Conservation (phyloP, 1,139 yeast genomes). For the Candida albicans region DNA sequence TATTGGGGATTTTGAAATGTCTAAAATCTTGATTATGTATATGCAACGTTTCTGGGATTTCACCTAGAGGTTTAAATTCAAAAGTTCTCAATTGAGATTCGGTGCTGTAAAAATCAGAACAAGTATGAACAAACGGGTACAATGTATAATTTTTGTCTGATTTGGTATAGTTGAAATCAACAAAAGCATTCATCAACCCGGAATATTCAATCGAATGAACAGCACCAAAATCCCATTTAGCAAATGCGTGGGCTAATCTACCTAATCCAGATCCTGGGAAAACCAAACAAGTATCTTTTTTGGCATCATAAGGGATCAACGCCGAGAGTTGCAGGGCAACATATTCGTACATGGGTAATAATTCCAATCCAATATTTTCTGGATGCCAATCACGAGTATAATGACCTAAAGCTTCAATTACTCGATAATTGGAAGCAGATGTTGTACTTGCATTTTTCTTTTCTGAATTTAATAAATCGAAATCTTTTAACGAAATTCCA, state of each 20-base stretch:
- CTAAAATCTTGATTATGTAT: slow-evolving; percentile 69
- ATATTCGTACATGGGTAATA: slow-evolving; percentile 53
- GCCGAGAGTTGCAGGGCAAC: slow-evolving; percentile 34
- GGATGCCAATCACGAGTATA: slow-evolving; percentile 71
- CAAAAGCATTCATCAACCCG: slow-evolving; percentile 65
- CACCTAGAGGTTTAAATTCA: slow-evolving; percentile 28
- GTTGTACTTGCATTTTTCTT: slow-evolving; percentile 17
- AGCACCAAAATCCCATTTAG: slow-evolving; percentile 37
- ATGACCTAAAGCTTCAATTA: slow-evolving; percentile 73
- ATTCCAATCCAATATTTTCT: slow-evolving; percentile 39
- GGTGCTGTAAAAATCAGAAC: slow-evolving; percentile 61
- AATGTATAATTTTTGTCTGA: slow-evolving; percentile 24
- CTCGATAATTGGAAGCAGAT: slow-evolving; percentile 49
- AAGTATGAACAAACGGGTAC: slow-evolving; percentile 69
- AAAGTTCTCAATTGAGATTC: slow-evolving; percentile 55
- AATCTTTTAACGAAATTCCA: slow-evolving; percentile 37
- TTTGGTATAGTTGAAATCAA: slow-evolving; percentile 50
- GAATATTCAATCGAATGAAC: slow-evolving; percentile 76
- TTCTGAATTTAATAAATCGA: slow-evolving; percentile 31
- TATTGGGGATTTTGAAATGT: slow-evolving; percentile 36
- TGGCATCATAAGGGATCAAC: slow-evolving; percentile 25
- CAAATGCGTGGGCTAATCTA: slow-evolving; percentile 63
- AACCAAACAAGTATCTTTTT: slow-evolving; percentile 46
- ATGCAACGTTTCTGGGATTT: slow-evolving; percentile 47
- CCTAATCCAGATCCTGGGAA: slow-evolving; percentile 86